Evolutionary conservation across 148 eudicot species (phyloP), one percentile per base, ranked within the genome.

Genomic region (Hydrangea macrophylla): DNA sequence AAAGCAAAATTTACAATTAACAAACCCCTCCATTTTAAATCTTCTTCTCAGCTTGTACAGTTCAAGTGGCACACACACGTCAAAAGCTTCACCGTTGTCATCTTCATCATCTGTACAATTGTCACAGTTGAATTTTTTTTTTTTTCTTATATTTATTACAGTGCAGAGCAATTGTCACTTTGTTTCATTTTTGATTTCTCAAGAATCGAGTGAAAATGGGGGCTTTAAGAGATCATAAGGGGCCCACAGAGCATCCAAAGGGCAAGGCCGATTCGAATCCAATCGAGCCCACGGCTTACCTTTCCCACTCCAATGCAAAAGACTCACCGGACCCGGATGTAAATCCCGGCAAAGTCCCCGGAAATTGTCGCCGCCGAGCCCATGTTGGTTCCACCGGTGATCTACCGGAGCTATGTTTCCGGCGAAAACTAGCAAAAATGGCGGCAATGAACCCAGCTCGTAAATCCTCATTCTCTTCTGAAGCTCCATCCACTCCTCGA

Each of bases 401-500:
- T 90, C 82, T 42, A 90, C 93, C 13, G 88, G 84, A 1, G 82
- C 91, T 2, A 90, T 86, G 3, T 81, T 81, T 0, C 96, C 96
- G 0, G 86, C 93, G 23, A 90, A 90, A 2, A 90, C 96, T 0
- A 90, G 77, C 37, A 90, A 50, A 35, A 90, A 90, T 0, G 93
- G 96, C 6, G 96, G 96, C 30, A 90, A 27, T 0, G 96, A 90
- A 0, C 96, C 96, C 23, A 90, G 69, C 55, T 82, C 86, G 65
- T 90, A 90, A 23, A 90, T 90, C 64, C 93, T 77, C 65, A 86
- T 81, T 17, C 88, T 40, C 72, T 90, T 90, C 45, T 90, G 96
- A 1, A 90, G 70, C 75, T 86, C 93, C 96, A 90, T 90, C 96
- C 96, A 90, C 32, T 90, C 96, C 42, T 88, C 96, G 39, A 90